phyloP scores from a whole-genome alignment of 2,329 filamentous ascomycete genomes.

The Phyllosticta capitalensis region DNA sequence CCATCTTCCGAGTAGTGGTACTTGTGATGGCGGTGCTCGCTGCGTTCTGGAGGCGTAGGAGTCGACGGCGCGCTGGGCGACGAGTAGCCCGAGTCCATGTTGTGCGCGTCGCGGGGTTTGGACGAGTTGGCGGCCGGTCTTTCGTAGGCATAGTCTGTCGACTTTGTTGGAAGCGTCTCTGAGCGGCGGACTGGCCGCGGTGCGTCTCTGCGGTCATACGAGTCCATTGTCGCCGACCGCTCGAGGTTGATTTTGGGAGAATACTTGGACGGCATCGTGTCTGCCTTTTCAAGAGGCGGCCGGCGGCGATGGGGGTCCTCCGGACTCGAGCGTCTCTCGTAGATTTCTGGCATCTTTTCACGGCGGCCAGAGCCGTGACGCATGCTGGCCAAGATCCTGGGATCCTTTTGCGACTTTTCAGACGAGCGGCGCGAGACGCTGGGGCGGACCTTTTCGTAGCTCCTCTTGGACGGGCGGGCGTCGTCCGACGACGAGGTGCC shows the following conservation, averaged over 20 bases:
- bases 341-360: slow-evolving; percentile 20
- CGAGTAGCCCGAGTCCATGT: slow-evolving; percentile 16
- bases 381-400: slow-evolving; percentile 3
- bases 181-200: slow-evolving; percentile 31
- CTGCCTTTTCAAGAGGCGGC: slow-evolving; percentile 30
- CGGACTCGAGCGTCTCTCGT: slow-evolving; percentile 25
- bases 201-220: slow-evolving; percentile 21
- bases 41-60: slow-evolving; percentile 18
- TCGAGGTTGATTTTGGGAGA: slow-evolving; percentile 17
- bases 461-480: not conserved
- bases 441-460: slow-evolving; percentile 4
- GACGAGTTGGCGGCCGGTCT: slow-evolving; percentile 18
- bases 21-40: slow-evolving; percentile 16
- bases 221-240: slow-evolving; percentile 23
- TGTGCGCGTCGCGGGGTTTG: slow-evolving; percentile 19
- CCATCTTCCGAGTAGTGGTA: slow-evolving; percentile 23
- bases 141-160: slow-evolving; percentile 19
- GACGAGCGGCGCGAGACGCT: slow-evolving; percentile 4
- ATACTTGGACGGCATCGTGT: slow-evolving; percentile 25
- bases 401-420: not conserved
- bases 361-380: slow-evolving; percentile 3
- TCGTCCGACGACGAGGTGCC: not conserved
- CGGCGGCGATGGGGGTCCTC: slow-evolving; percentile 16
- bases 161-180: slow-evolving; percentile 26
- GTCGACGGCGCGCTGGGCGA: slow-evolving; percentile 19